These are phyloP conservation scores for Corylus americana DNA, from an alignment of 306 rosid genomes.

Conservation along the genomic window DNA sequence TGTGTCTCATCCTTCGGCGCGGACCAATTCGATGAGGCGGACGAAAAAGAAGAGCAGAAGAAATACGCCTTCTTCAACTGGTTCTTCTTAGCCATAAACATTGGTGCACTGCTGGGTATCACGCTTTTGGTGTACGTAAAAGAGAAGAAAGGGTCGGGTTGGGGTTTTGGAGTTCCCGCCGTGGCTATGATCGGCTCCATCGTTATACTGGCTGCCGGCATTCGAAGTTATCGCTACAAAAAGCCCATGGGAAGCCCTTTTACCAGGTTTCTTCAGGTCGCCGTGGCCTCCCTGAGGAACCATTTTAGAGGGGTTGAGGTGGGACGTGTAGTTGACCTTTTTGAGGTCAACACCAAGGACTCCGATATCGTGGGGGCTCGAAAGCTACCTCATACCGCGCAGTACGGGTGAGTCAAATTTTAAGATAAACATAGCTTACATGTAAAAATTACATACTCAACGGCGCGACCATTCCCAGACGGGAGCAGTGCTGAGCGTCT, in stretches of 20 bases:
- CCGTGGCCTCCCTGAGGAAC: slow-evolving; percentile 42
- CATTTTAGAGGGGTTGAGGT: slow-evolving; percentile 34
- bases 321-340: slow-evolving; percentile 23
- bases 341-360: slow-evolving; percentile 42
- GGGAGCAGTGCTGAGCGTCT: slow-evolving; percentile 39
- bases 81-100: slow-evolving; percentile 62
- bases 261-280: slow-evolving; percentile 51
- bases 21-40: slow-evolving; percentile 61
- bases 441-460: background rate
- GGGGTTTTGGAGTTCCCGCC: slow-evolving; percentile 56
- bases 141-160: slow-evolving; percentile 41
- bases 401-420: slow-evolving; percentile 38
- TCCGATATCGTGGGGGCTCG: slow-evolving; percentile 49
- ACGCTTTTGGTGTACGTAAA: slow-evolving; percentile 49
- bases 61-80: slow-evolving; percentile 60
- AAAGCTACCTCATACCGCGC: slow-evolving; percentile 43
- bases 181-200: slow-evolving; percentile 32
- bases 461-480: slow-evolving; percentile 34
- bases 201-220: slow-evolving; percentile 32
- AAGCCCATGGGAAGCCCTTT: slow-evolving; percentile 69
- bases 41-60: slow-evolving; percentile 36
- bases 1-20: slow-evolving; percentile 72
- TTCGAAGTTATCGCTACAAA: slow-evolving; percentile 40
- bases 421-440: too few relatives aligned
- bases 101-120: slow-evolving; percentile 54